Percentiles rank a stretch among this genome's conserved stretches.
Evolutionary conservation across 1,139 yeast genomes (phyloP).

Genomic region (Debaryomyces fabryi): DNA sequence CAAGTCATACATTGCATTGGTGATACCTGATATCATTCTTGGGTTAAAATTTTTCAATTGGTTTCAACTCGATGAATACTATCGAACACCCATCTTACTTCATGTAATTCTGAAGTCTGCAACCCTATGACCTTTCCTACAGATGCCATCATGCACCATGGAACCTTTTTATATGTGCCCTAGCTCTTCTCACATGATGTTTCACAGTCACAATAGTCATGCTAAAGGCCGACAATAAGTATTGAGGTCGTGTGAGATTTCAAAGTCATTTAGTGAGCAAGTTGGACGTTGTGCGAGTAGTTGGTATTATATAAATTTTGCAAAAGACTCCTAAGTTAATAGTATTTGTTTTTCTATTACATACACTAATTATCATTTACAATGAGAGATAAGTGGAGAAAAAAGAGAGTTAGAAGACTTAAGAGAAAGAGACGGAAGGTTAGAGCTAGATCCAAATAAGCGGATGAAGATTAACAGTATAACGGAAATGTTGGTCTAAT

Average conservation of each 20-base stretch:
- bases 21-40: no score
- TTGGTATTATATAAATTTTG: constrained; percentile 6
- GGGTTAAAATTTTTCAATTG: not conserved
- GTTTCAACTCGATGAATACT: not conserved
- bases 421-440: constrained; percentile 99
- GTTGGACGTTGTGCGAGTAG: not conserved
- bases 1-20: no score
- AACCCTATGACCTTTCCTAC: not conserved
- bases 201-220: not conserved
- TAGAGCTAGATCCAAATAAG: constrained; percentile 97
- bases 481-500: constrained; percentile 2
- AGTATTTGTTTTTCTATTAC: constrained; percentile 22
- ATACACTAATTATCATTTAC: constrained; percentile 38
- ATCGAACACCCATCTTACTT: not conserved
- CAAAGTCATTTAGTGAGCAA: constrained; percentile 10
- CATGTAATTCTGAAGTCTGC: not conserved
- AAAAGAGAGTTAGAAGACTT: constrained; percentile 99
- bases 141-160: not conserved
- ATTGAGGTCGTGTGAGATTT: not conserved
- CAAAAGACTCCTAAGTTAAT: constrained; percentile 6
- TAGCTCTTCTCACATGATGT: constrained; percentile 4
- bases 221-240: not conserved
- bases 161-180: not conserved
- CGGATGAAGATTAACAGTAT: constrained; percentile 35
- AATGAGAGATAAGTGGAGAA: constrained; percentile 97